Base-by-base conservation (phyloP, 23 red algal genomes). In the Gracilariopsis chorda region DNA sequence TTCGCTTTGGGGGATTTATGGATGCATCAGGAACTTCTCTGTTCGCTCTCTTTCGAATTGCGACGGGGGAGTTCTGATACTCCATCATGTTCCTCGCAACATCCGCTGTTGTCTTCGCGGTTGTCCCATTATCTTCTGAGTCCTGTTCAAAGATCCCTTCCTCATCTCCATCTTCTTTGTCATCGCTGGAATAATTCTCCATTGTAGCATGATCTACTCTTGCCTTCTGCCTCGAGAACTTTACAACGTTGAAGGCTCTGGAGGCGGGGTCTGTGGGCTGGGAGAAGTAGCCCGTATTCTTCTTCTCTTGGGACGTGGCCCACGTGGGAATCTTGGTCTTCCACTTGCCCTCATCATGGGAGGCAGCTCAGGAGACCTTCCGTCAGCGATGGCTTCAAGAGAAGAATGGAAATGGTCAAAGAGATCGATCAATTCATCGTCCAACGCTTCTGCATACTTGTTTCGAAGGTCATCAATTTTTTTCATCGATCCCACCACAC, bases 121-220 rank as follows among this genome's bases (percentile, higher is more conserved):
- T 39, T 12, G 62, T 19, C 9, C 28, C 21, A 6, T 3, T 25
- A 1, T 68, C 62, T 4, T 68, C 62, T 4, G 35, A 12, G 35
- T 25, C 62, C 21, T 16, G 13, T 25, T 68, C 62, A 68, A 19
- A 40, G 13, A 30, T 19, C 33, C 8, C 13, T 25, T 68, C 62
- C 32, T 68, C 62, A 41, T 35, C 32, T n/a, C n/a, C n/a, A 2
- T 39, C 57, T 11, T 62, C 13, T 9, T 41, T 19, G 33, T 68
- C 62, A 39, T 68, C 62, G 41, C 62, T 68, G 14, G 35, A 30
- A 35, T 35, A 68, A 7, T 27, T 68, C 21, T 68, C 62, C 62
- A 68, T 68, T 12, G 33, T 30, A 19, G 62, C 62, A 75, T 88
- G 75, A 75, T 88, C 49, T 27, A 88, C 63, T 53, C 45, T 70